A percentile compares a stretch with the other conserved stretches of the same genome.
Evolutionary conservation across 2,329 filamentous ascomycete species (phyloP).

Genomic region (Monilinia laxa): DNA sequence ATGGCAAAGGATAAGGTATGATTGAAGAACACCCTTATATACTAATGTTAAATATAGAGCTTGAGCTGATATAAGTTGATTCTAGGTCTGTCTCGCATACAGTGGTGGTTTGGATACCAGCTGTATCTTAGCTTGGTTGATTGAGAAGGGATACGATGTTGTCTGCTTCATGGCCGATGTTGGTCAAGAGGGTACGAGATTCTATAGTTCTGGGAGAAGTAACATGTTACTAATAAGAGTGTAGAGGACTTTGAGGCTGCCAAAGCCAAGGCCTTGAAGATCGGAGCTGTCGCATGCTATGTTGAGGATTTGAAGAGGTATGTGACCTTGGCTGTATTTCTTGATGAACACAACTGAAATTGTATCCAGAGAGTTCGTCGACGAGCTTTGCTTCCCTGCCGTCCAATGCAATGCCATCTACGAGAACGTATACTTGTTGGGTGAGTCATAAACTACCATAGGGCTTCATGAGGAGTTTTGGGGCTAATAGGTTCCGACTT

Average conservation of each 20-base stretch:
- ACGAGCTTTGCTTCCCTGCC: conserved; percentile 72
- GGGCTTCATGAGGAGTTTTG: not conserved
- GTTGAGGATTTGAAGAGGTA: conserved; percentile 59
- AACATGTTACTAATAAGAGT: conserved; percentile 21
- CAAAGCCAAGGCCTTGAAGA: conserved; percentile 64
- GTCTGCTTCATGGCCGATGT: conserved; percentile 63
- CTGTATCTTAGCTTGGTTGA: conserved; percentile 48
- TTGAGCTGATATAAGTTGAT: conserved; percentile 26
- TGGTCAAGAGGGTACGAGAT: conserved; percentile 57
- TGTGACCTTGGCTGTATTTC: not conserved
- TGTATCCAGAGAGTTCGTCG: conserved; percentile 64
- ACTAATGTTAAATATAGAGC: conserved; percentile 17
- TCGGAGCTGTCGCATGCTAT: conserved; percentile 41
- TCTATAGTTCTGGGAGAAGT: conserved; percentile 27
- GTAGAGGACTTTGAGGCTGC: conserved; percentile 70
- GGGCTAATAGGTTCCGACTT: conserved; percentile 25
- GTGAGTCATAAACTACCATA: conserved; percentile 38
- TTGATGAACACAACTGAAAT: not conserved
- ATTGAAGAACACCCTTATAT: conserved; percentile 1
- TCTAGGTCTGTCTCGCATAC: conserved; percentile 46
- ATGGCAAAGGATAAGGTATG: conserved; percentile 38
- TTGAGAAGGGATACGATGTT: conserved; percentile 51
- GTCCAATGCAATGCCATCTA: conserved; percentile 72
- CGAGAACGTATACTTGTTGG: conserved; percentile 65
- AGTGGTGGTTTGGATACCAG: conserved; percentile 48